Conservation (phyloP, 2,329 filamentous ascomycete genomes). For the Colletotrichum sp. region DNA sequence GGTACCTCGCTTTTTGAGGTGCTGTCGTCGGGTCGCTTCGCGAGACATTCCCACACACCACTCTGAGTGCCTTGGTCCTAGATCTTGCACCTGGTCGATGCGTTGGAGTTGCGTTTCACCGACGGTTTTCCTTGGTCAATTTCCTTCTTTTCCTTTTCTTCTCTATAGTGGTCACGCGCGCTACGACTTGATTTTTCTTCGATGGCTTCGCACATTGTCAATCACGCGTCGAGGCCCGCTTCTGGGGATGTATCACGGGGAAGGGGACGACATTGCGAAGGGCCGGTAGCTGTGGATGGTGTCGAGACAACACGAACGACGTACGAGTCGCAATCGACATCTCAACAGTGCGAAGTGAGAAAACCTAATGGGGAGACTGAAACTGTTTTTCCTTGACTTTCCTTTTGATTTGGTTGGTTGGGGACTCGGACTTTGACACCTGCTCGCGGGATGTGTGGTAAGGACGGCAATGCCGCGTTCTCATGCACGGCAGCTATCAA, state of each 20-base stretch:
- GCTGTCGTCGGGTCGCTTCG: constrained; percentile 27
- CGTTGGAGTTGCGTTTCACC: constrained; percentile 38
- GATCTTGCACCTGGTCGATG: constrained; percentile 33
- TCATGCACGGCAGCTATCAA: not conserved
- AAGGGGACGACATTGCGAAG: constrained; percentile 4
- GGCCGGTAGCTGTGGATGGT: not conserved
- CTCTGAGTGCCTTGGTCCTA: not conserved
- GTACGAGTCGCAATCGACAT: not conserved
- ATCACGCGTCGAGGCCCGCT: constrained; percentile 29
- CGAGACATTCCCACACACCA: constrained; percentile 9
- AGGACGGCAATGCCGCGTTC: not conserved
- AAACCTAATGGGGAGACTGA: constrained; percentile 1
- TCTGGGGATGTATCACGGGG: constrained; percentile 37
- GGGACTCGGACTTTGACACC: not conserved
- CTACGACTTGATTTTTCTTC: constrained; percentile 14
- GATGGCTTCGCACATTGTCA: constrained; percentile 27
- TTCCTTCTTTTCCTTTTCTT: constrained; percentile 23
- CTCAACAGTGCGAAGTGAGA: not conserved
- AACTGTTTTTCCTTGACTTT: constrained; percentile 1
- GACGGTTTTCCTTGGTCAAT: constrained; percentile 21
- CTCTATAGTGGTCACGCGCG: constrained; percentile 13
- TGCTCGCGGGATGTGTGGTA: not conserved
- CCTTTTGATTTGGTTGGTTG: constrained; percentile 11
- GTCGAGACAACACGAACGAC: not conserved
- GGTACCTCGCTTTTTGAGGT: constrained; percentile 34